Percentiles rank a stretch among this genome's conserved stretches.
phyloP scores from a whole-genome alignment of 2,329 filamentous ascomycete species.

The Cladophialophora psammophila region DNA sequence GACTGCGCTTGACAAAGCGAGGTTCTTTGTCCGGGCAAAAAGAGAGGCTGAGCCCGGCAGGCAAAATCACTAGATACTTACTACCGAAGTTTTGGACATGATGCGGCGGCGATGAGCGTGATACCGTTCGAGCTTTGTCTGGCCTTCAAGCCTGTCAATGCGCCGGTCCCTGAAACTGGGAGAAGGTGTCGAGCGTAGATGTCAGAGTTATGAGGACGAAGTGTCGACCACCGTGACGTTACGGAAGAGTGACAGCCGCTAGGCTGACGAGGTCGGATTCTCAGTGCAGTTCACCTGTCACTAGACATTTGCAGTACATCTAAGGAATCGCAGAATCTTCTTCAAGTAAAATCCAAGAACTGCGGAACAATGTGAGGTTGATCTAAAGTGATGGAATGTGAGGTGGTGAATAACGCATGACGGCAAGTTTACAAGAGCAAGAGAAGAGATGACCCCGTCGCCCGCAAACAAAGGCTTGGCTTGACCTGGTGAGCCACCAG shows the following conservation, averaged over 20 bases:
- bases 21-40: not conserved
- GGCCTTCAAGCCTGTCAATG: not conserved
- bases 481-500: constrained; percentile 1
- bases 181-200: not conserved
- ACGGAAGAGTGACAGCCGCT: not conserved
- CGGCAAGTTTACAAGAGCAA: constrained; percentile 28
- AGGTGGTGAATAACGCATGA: constrained; percentile 30
- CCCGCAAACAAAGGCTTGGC: constrained; percentile 36
- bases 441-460: constrained; percentile 33
- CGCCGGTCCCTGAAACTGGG: not conserved
- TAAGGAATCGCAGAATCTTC: not conserved
- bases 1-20: not conserved
- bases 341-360: not conserved
- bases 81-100: constrained; percentile 40
- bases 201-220: not conserved
- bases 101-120: constrained; percentile 11
- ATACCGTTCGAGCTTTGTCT: constrained; percentile 3
- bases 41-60: not conserved
- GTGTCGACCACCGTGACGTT: not conserved
- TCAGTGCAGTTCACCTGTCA: not conserved
- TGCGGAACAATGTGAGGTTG: not conserved
- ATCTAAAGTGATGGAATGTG: constrained; percentile 18
- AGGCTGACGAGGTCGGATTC: not conserved
- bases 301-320: not conserved
- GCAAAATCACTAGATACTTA: constrained; percentile 23